A percentile compares a stretch with the other conserved stretches of the same genome.
phyloP scores from a whole-genome alignment of 208 protist species.

The Naegleria fowleri region DNA sequence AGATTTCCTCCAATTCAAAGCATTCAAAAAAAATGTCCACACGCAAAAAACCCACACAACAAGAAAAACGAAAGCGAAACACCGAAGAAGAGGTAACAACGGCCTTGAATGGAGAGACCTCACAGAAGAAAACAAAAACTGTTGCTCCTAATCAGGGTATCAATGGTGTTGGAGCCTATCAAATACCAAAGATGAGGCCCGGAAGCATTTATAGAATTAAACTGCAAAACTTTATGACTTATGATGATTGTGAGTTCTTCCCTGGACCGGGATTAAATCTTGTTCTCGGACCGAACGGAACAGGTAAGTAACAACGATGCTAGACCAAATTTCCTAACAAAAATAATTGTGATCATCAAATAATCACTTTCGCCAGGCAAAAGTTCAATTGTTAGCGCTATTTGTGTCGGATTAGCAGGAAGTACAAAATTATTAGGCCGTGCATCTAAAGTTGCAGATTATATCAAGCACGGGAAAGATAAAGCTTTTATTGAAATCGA shows the following conservation, averaged over 20 bases:
- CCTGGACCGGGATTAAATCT: conserved; percentile 50
- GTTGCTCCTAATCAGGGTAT: not conserved
- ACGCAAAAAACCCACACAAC: not conserved
- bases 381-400: conserved; percentile 35
- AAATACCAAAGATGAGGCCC: not conserved
- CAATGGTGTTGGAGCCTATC: not conserved
- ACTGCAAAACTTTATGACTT: conserved; percentile 44
- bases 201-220: conserved; percentile 37
- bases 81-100: not conserved
- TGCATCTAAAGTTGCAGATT: conserved; percentile 22
- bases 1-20: too few species aligned
- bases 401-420: conserved; percentile 34
- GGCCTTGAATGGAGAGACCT: not conserved
- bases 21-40: too few species aligned
- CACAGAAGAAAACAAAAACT: not conserved
- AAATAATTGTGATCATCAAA: not conserved
- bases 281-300: conserved; percentile 50
- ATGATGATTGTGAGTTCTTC: conserved; percentile 37
- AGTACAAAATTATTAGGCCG: not conserved
- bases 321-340: not conserved
- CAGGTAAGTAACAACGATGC: not conserved
- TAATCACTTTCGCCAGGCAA: not conserved
- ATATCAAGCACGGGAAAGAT: conserved; percentile 24
- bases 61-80: not conserved
- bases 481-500: conserved; percentile 35